These are phyloP conservation scores for Crotalaria pallida DNA, from an alignment of 306 rosid species.

Conservation along the genomic window DNA sequence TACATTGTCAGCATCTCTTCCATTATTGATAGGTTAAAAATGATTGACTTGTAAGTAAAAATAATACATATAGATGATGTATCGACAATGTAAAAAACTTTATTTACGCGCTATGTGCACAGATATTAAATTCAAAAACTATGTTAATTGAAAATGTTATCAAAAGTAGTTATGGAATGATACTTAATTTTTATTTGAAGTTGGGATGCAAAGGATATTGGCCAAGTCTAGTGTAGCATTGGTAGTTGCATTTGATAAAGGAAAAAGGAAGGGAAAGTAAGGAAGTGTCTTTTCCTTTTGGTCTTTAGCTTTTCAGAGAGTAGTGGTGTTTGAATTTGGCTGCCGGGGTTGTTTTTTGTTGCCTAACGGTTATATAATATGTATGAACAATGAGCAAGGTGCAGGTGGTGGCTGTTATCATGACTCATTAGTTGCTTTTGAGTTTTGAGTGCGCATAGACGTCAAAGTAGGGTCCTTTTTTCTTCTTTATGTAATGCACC, in stretches of 20 bases:
- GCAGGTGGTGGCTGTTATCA: background rate
- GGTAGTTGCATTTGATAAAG: constrained; percentile 26
- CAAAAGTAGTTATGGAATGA: no score
- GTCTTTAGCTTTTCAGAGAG: constrained; percentile 24
- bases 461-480: background rate
- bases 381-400: background rate
- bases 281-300: constrained; percentile 36
- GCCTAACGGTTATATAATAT: constrained; percentile 54
- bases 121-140: no score
- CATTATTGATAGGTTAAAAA: no score
- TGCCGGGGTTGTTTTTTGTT: constrained; percentile 80
- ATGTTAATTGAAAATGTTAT: no score
- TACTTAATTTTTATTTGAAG: no score
- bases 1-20: no score
- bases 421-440: constrained; percentile 11
- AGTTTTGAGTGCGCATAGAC: background rate
- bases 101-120: no score
- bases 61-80: no score
- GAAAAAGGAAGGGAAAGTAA: constrained; percentile 23
- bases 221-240: constrained; percentile 5
- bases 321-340: constrained; percentile 58
- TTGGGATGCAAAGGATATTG: background rate
- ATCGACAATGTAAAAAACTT: no score
- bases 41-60: no score
- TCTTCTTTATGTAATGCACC: no score